phyloP scores from a whole-genome alignment of 192 early-diverging fungal genomes.

The Backusella australiensis region DNA sequence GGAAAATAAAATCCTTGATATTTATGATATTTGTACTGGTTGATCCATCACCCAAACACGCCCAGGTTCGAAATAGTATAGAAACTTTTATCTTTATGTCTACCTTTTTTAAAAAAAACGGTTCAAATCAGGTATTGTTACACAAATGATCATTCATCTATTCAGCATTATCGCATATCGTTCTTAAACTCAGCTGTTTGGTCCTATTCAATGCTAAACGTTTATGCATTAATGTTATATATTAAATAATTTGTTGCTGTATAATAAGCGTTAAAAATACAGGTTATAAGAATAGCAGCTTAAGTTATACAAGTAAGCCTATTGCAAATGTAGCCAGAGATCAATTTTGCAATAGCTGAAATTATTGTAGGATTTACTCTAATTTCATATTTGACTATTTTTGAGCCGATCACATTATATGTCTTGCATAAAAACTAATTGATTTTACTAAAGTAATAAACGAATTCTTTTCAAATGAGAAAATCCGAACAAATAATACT shows the following conservation, averaged over 20 bases:
- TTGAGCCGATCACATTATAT: background rate
- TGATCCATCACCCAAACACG: background rate
- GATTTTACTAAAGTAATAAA: constrained; percentile 1
- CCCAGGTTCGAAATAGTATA: background rate
- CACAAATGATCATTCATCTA: background rate
- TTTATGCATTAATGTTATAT: background rate
- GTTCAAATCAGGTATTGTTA: background rate
- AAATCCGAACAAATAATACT: background rate
- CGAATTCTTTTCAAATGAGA: background rate
- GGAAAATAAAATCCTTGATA: background rate
- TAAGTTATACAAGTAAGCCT: background rate
- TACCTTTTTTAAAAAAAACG: background rate
- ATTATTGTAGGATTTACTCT: background rate
- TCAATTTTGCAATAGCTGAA: background rate
- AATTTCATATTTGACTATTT: background rate
- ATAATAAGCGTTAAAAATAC: background rate
- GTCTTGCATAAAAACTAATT: background rate
- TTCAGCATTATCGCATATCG: background rate
- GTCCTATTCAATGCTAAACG: background rate
- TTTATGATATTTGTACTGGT: background rate
- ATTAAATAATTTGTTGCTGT: background rate
- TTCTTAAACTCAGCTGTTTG: background rate
- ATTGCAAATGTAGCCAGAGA: background rate
- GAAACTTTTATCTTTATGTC: background rate
- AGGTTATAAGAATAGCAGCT: background rate